Base-by-base conservation (phyloP, 305 asterid genomes). In the Andrographis paniculata region DNA sequence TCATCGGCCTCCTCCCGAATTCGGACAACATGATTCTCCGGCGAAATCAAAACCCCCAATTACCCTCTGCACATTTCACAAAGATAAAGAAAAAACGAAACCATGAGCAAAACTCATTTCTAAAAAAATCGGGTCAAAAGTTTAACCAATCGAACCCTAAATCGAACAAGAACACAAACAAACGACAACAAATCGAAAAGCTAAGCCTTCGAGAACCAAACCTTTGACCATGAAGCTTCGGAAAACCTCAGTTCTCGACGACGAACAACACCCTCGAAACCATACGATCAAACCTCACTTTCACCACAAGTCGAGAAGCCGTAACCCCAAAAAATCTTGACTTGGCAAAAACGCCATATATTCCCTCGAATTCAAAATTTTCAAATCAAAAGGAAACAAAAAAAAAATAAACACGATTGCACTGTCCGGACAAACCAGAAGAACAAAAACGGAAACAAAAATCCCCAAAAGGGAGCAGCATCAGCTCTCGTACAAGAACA, bases 1-100 rank as follows among this genome's bases (percentile, higher is more conserved):
- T 56, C 89, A 77, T 66, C 30, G 94, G 95, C 51, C 91, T 75
- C 76, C 89, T 73, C 56, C 88, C 84, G 71, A 87, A 54, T 59
- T 81, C 95, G 45, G 99, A 77, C 52, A 91, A 64, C 99, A 87
- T 91, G 60, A 44, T 62, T 61, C 56, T 69, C 64, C 70, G 60
- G 74, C 46, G 55, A 52, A 20, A 48, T 31, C 17, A 27, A 18
- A 46, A 21, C 20, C 42, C 52, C 44, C 41, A 65, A 49, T n/a
- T 61, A 55, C 39, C 62, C 64, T 63, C 62, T 61, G 67, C 52
- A 47, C 70, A 63, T 67, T 54, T 65, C 67, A 53, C 61, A 59
- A 60, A 23, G 17, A 43, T 40, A 28, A 56, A 60, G 13, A 33
- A 13, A 23, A 15, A 40, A 47, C 27, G 0, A 50, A 21, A n/a